Percentiles rank a stretch among this genome's conserved stretches.
Conservation (phyloP, 2,329 filamentous ascomycete species). For the Aplosporella prunicola region DNA sequence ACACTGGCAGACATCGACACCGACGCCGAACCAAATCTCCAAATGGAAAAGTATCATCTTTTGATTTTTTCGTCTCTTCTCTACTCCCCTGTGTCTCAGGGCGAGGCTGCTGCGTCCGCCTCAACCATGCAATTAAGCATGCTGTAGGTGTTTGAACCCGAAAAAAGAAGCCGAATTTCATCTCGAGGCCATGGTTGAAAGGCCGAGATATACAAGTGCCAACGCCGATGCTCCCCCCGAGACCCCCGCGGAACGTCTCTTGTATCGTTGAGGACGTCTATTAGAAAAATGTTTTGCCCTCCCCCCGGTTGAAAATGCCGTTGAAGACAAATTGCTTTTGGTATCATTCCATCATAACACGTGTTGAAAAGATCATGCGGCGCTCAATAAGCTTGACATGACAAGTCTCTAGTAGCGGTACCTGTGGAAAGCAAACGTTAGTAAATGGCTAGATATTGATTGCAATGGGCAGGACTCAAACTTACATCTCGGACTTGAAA, state of each 20-base stretch:
- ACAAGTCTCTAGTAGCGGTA: constrained; percentile 26
- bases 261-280: constrained; percentile 8
- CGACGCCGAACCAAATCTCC: too few species aligned
- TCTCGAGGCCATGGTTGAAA: constrained; percentile 7
- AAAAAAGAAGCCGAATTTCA: not conserved
- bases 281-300: not conserved
- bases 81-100: too few species aligned
- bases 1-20: too few species aligned
- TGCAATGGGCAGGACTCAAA: constrained; percentile 15
- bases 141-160: too few species aligned
- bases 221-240: constrained; percentile 4
- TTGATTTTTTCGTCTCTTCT: too few species aligned
- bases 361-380: constrained; percentile 39
- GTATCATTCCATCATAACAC: constrained; percentile 51
- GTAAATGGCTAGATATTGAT: constrained; percentile 32
- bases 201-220: constrained; percentile 4
- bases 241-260: too few species aligned
- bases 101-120: too few species aligned
- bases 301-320: constrained; percentile 37
- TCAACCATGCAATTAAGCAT: too few species aligned
- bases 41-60: too few species aligned
- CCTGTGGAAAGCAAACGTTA: constrained; percentile 6
- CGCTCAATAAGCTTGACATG: constrained; percentile 17
- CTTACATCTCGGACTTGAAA: constrained; percentile 90
- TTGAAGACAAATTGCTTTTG: constrained; percentile 53